Base-by-base conservation (phyloP, 305 asterid genomes). In the Ilex paraguariensis region DNA sequence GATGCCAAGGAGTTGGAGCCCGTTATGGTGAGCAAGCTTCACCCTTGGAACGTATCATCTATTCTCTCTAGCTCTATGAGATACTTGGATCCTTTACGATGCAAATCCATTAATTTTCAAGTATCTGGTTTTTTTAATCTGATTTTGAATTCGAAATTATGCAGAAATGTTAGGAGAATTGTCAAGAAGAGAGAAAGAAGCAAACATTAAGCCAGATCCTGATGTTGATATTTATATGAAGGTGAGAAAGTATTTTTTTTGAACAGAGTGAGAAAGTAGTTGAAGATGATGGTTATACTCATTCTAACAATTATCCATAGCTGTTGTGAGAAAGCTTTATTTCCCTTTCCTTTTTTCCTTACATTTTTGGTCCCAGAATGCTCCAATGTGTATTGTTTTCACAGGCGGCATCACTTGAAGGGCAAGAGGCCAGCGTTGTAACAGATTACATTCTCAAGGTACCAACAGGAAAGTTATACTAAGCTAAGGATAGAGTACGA, bases 191-290 rank as follows among this genome's bases (percentile, higher is more conserved):
- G 53, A 36, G 42, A 36, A 49, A 12, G 53, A 49, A 49, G 53
- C 11, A 49, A n/a, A n/a, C 15, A 49, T 49, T 11, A 11, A 11
- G 15, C 53, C 53, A 12, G 53, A 49, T 12, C 53, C 53, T 49
- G 53, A 49, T 12, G 6, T 49, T 49, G 16, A 49, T n/a, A 49
- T n/a, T n/a, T 7, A 7, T 12, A 49, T 49, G 53, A 49, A 49
- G 53, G 53, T 49, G 15, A 49, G 16, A 49, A 3, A 49, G 16
- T 11, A 4, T 0, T 4, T 49, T 21, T 21, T 21, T 21, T 21
- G 28, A 21, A 21, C 28, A 21, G 28, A 1, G 1, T 93, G 17
- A 45, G 13, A 7, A 49, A 49, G 16, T 3, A 28, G 32, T 40
- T 5, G 12, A 56, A 64, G 17, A 14, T 9, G 6, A 36, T 36